These are phyloP conservation scores for Pseudisothecium myosuroides DNA, from an alignment of 225 moss, liverwort and hornwort species.

Conservation along the genomic window DNA sequence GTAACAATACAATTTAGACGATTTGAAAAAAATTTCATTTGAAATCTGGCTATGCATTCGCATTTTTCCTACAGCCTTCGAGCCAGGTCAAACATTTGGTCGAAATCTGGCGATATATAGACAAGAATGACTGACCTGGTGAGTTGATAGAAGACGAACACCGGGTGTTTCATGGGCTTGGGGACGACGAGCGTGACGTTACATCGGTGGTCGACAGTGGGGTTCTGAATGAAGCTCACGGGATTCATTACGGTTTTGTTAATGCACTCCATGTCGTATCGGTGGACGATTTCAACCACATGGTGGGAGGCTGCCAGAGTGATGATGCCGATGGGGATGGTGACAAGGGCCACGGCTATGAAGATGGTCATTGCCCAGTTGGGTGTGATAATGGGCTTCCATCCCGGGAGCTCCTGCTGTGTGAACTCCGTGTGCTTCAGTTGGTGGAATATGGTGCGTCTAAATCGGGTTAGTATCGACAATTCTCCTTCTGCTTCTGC, in stretches of 20 bases:
- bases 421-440: conserved; percentile 3
- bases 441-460: neutral
- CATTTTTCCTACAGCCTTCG: neutral
- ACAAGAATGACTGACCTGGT: conserved; percentile 11
- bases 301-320: conserved; percentile 46
- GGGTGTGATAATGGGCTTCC: conserved; percentile 68
- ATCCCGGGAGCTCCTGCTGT: conserved; percentile 26
- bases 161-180: conserved; percentile 40
- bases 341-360: conserved; percentile 42
- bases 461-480: neutral
- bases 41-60: neutral
- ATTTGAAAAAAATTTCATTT: neutral
- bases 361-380: conserved; percentile 49
- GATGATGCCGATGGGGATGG: conserved; percentile 59
- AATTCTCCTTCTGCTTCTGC: neutral
- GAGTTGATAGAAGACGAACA: conserved; percentile 68
- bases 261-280: conserved; percentile 45
- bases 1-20: neutral
- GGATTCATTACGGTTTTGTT: neutral
- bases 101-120: neutral
- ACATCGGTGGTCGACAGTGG: conserved; percentile 2
- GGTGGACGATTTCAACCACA: conserved; percentile 57
- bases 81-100: neutral
- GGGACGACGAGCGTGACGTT: conserved; percentile 27
- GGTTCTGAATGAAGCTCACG: conserved; percentile 16